Evolutionary conservation across 768 basidiomycete species (phyloP).

Genomic region (Russula emetica): DNA sequence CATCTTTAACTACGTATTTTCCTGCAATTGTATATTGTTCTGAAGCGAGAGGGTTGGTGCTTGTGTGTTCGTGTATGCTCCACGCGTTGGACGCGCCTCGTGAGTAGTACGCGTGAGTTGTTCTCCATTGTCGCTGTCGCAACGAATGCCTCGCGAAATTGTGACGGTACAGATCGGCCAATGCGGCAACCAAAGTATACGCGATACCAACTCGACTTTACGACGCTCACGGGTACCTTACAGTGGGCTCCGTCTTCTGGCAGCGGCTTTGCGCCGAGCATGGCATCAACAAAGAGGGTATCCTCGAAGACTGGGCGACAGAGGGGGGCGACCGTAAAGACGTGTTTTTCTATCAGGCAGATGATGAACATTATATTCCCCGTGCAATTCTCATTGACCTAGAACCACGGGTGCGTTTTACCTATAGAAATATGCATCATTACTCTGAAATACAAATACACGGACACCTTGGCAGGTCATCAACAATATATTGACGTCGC

Average conservation of each 20-base stretch:
- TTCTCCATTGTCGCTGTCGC: background rate
- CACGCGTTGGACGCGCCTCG: background rate
- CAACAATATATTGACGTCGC: constrained; percentile 85
- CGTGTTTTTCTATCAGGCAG: constrained; percentile 99
- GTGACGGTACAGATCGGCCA: constrained; percentile 85
- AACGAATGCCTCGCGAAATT: constrained; percentile 72
- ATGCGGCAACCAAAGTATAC: constrained; percentile 83
- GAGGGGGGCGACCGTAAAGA: constrained; percentile 97
- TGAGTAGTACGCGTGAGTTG: background rate
- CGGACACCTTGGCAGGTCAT: constrained; percentile 62
- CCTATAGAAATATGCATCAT: background rate
- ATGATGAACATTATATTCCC: constrained; percentile 98
- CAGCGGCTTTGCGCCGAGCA: constrained; percentile 97
- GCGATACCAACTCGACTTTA: constrained; percentile 25
- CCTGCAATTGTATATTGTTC: constrained; percentile 21
- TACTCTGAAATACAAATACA: constrained; percentile 5
- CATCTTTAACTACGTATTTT: constrained; percentile 25
- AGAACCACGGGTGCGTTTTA: constrained; percentile 76
- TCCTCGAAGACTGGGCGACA: constrained; percentile 94
- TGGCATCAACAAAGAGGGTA: constrained; percentile 93
- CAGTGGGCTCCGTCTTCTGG: constrained; percentile 98
- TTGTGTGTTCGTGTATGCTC: background rate
- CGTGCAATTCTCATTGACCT: constrained; percentile 94
- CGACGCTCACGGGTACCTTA: constrained; percentile 8
- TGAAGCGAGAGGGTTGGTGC: background rate